phyloP scores from a whole-genome alignment of 2,329 filamentous ascomycete genomes.

The Epichloe glyceriae region DNA sequence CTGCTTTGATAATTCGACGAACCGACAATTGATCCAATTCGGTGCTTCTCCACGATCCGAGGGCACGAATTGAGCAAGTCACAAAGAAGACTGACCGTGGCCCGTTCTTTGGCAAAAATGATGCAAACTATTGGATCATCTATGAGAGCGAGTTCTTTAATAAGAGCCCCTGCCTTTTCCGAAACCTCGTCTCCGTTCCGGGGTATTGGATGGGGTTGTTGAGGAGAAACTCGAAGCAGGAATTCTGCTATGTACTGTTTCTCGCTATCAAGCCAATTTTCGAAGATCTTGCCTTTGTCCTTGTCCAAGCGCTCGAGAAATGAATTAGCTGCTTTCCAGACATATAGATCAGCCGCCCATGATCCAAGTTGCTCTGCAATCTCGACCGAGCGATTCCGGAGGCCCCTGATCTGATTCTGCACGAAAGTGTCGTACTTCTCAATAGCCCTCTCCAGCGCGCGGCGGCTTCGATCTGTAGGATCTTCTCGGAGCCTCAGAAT shows the following conservation, averaged over 20 bases:
- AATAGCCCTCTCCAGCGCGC: conserved; percentile 25
- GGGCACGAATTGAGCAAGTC: conserved; percentile 44
- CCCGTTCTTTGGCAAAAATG: conserved; percentile 53
- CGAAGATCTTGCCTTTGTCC: conserved; percentile 15
- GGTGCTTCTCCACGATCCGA: conserved; percentile 29
- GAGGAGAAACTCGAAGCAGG: conserved; percentile 24
- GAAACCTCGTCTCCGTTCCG: conserved; percentile 28
- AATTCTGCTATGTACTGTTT: conserved; percentile 40
- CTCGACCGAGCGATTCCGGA: conserved; percentile 35
- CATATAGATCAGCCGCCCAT: conserved; percentile 58
- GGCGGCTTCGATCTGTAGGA: conserved; percentile 26
- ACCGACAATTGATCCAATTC: conserved; percentile 43
- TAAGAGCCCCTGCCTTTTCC: conserved; percentile 42
- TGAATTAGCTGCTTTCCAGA: conserved; percentile 33
- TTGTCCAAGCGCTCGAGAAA: conserved; percentile 15
- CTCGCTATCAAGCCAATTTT: conserved; percentile 35
- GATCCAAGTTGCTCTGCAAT: conserved; percentile 47
- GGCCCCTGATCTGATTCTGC: conserved; percentile 40
- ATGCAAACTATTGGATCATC: conserved; percentile 40
- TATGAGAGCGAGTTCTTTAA: conserved; percentile 34
- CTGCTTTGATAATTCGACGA: conserved; percentile 26
- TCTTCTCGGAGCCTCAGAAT: conserved; percentile 33
- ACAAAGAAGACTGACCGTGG: conserved; percentile 45
- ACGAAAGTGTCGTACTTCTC: conserved; percentile 36
- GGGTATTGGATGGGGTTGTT: conserved; percentile 7